Conservation (phyloP, 2,329 filamentous ascomycete genomes). For the Xylariales sp. region DNA sequence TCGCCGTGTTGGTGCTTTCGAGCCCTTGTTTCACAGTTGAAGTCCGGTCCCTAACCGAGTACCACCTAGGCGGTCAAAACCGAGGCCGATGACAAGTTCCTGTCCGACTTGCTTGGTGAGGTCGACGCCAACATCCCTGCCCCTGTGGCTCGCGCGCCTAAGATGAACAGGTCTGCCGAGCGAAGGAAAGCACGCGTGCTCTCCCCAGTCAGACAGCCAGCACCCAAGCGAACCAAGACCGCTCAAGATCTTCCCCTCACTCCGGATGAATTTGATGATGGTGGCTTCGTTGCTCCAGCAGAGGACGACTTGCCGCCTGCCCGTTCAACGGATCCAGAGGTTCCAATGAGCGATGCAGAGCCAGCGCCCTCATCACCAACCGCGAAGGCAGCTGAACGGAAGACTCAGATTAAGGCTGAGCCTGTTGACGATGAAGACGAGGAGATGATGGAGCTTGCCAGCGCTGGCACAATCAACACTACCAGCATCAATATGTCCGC, state of each 20-base stretch:
- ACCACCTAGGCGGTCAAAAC: conserved; percentile 68
- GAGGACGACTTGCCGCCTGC: conserved; percentile 54
- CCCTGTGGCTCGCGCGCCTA: conserved; percentile 52
- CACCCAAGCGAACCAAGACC: conserved; percentile 53
- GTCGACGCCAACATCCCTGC: conserved; percentile 70
- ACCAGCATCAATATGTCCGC: conserved; percentile 82
- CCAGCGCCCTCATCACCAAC: conserved; percentile 75
- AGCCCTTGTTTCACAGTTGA: too few species aligned
- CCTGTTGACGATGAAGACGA: conserved; percentile 65
- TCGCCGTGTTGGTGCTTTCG: too few species aligned
- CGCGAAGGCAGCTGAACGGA: conserved; percentile 72
- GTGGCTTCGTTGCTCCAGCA: conserved; percentile 51
- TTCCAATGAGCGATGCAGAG: conserved; percentile 81
- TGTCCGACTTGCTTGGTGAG: conserved; percentile 78
- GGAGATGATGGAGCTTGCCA: conserved; percentile 81
- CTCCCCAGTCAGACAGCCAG: conserved; percentile 61
- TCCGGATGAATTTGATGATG: conserved; percentile 46
- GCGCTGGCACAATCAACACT: conserved; percentile 64
- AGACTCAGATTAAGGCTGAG: conserved; percentile 47
- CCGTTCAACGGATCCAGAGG: conserved; percentile 33
- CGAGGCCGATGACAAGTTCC: conserved; percentile 84
- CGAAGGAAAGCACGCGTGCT: conserved; percentile 75
- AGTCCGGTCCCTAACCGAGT: too few species aligned
- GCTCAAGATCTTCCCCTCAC: conserved; percentile 45
- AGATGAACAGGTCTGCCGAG: conserved; percentile 66